A percentile compares a stretch with the other conserved stretches of the same genome.
Conservation (phyloP, 345 rosid genomes). For the Linum trigynum region DNA sequence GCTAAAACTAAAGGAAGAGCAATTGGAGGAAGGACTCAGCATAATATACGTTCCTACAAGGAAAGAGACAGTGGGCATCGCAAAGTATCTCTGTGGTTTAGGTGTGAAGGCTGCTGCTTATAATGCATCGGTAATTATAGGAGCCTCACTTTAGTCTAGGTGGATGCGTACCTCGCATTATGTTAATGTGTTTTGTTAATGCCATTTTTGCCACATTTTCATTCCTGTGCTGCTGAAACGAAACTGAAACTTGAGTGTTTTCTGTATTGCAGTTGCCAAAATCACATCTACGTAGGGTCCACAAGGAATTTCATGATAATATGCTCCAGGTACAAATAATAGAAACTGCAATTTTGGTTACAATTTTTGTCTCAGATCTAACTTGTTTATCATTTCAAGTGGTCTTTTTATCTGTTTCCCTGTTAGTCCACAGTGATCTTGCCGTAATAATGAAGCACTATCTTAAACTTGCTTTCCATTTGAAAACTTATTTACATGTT, state of each 20-base stretch:
- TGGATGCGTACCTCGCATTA: not conserved
- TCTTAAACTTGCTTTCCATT: too few species aligned
- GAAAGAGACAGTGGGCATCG: conserved; percentile 61
- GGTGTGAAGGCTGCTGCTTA: conserved; percentile 90
- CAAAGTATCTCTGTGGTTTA: conserved; percentile 47
- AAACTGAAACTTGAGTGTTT: conserved; percentile 7
- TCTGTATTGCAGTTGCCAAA: conserved; percentile 53
- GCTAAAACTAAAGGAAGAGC: conserved; percentile 28
- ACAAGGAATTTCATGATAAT: conserved; percentile 67
- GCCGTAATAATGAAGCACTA: too few species aligned
- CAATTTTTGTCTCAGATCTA: too few species aligned
- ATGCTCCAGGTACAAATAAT: conserved; percentile 46
- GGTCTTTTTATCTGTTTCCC: not conserved
- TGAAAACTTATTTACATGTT: too few species aligned
- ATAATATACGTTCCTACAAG: conserved; percentile 88
- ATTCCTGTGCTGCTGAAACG: conserved; percentile 5
- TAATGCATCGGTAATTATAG: conserved; percentile 47
- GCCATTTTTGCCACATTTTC: not conserved
- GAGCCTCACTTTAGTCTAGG: not conserved
- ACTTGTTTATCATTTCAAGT: too few species aligned
- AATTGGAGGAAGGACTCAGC: conserved; percentile 55
- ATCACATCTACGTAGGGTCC: conserved; percentile 61
- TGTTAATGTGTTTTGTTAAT: not conserved
- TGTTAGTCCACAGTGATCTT: too few species aligned
- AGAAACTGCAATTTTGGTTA: not conserved